A percentile compares a stretch with the other conserved stretches of the same genome.
phyloP scores from a whole-genome alignment of 257 asterid genomes.

The Anisodus tanguticus region DNA sequence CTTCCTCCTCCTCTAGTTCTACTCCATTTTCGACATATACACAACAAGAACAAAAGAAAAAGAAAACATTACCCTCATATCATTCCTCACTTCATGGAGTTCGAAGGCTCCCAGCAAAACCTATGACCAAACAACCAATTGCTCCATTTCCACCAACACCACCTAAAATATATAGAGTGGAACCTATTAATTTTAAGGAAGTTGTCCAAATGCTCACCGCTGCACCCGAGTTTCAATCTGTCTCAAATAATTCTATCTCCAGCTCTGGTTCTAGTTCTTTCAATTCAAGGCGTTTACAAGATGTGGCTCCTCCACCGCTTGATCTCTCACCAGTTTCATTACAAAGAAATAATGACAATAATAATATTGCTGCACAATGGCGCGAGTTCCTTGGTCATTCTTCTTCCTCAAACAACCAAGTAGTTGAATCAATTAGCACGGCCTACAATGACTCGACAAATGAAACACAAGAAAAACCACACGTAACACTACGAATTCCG shows the following conservation, averaged over 20 bases:
- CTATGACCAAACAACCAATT: slow-evolving; percentile 55
- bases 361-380: too few species aligned
- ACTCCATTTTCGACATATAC: not conserved
- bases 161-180: slow-evolving; percentile 70
- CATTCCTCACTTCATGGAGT: slow-evolving; percentile 56
- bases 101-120: slow-evolving; percentile 44
- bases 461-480: too few species aligned
- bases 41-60: slow-evolving; percentile 29
- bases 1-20: slow-evolving; percentile 30
- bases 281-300: slow-evolving; percentile 33
- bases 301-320: slow-evolving; percentile 65
- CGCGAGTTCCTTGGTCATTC: too few species aligned
- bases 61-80: slow-evolving; percentile 31
- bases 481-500: too few species aligned
- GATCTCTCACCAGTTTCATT: slow-evolving; percentile 36
- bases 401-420: not conserved
- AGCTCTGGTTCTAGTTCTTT: not conserved
- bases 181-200: slow-evolving; percentile 56
- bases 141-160: slow-evolving; percentile 75
- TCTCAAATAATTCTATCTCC: not conserved
- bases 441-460: too few species aligned
- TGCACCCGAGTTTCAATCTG: slow-evolving; percentile 38
- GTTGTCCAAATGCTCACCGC: slow-evolving; percentile 78
- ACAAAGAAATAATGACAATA: not conserved
- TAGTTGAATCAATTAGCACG: not conserved